Evolutionary conservation across 2,329 filamentous ascomycete species (phyloP).

Genomic region (Aspergillus fructus): DNA sequence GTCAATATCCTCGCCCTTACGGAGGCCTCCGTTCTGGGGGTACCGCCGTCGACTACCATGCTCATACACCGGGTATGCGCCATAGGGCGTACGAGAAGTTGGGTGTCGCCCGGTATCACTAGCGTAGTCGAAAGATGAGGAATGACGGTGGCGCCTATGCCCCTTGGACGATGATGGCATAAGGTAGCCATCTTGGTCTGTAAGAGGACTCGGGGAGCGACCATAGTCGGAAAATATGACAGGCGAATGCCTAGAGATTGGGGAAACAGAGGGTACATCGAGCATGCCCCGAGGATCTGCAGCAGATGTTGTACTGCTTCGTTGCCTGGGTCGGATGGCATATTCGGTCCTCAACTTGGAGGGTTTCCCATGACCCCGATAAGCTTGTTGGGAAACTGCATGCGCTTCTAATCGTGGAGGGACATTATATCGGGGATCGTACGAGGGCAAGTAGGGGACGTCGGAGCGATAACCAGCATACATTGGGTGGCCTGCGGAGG

Average conservation of each 20-base stretch:
- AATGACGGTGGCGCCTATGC: constrained; percentile 30
- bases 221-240: constrained; percentile 30
- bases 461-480: constrained; percentile 36
- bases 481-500: constrained; percentile 26
- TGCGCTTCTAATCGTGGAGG: constrained; percentile 34
- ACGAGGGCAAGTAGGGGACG: constrained; percentile 27
- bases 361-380: constrained; percentile 30
- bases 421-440: constrained; percentile 26
- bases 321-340: constrained; percentile 34
- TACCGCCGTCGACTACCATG: constrained; percentile 27
- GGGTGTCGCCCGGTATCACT: constrained; percentile 36
- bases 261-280: constrained; percentile 25
- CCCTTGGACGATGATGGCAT: constrained; percentile 31
- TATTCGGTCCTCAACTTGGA: constrained; percentile 39
- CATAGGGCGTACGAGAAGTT: constrained; percentile 21
- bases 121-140: constrained; percentile 35
- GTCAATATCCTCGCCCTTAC: constrained; percentile 40
- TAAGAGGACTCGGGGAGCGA: constrained; percentile 33
- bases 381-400: constrained; percentile 32
- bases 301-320: constrained; percentile 35
- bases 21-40: constrained; percentile 27
- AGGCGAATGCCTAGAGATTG: constrained; percentile 24
- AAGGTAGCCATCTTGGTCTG: constrained; percentile 35
- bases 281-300: constrained; percentile 29
- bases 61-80: constrained; percentile 27